These are phyloP conservation scores for Neopestalotiopsis rosae DNA, from an alignment of 2,329 filamentous ascomycete genomes.

Conservation along the genomic window DNA sequence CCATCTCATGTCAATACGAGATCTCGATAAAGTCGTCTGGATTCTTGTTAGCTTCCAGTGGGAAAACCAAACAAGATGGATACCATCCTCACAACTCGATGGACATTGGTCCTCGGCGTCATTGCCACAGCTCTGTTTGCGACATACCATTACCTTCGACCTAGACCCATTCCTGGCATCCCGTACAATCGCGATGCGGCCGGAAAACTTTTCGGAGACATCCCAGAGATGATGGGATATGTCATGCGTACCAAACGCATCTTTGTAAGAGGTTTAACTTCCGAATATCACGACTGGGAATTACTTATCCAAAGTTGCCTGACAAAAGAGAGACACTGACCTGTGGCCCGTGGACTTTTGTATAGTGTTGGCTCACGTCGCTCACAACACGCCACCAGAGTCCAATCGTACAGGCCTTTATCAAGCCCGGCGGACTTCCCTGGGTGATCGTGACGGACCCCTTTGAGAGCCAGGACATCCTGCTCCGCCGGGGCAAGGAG, in stretches of 20 bases:
- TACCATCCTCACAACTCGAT: neutral
- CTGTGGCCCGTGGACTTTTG: neutral
- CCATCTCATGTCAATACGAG: too few relatives aligned
- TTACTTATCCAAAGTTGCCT: neutral
- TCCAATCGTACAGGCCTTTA: slow-evolving; percentile 53
- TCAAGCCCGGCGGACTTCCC: slow-evolving; percentile 47
- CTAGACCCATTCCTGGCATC: slow-evolving; percentile 50
- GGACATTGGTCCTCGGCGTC: slow-evolving; percentile 5
- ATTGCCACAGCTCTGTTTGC: slow-evolving; percentile 20
- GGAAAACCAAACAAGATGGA: slow-evolving; percentile 17
- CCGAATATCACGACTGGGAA: neutral
- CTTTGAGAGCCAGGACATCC: slow-evolving; percentile 49
- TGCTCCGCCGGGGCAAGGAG: slow-evolving; percentile 47
- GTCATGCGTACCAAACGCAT: slow-evolving; percentile 38
- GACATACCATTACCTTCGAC: slow-evolving; percentile 35
- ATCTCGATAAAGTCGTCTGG: too few relatives aligned
- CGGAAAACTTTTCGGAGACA: slow-evolving; percentile 45
- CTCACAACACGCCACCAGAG: slow-evolving; percentile 38
- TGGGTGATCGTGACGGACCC: slow-evolving; percentile 50
- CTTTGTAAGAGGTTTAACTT: slow-evolving; percentile 29
- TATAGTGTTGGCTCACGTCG: slow-evolving; percentile 37
- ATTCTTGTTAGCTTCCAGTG: too few relatives aligned
- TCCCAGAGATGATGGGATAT: slow-evolving; percentile 44
- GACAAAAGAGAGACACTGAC: neutral
- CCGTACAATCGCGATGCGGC: slow-evolving; percentile 47